Conservation (phyloP, 129 eudicot genomes). For the Saussurea involucrata region DNA sequence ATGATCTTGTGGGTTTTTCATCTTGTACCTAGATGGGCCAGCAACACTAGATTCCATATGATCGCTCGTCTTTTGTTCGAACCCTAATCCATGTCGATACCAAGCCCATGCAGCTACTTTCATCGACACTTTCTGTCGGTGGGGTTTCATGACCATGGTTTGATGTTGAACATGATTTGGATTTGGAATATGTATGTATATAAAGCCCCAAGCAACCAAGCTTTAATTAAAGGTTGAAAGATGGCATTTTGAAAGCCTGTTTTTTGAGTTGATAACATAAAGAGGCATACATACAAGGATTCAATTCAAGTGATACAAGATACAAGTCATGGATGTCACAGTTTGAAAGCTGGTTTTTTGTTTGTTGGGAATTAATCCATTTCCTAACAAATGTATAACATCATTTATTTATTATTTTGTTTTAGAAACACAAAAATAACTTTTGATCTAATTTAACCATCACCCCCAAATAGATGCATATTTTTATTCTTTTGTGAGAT, state of each 20-base stretch:
- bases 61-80: constrained; percentile 24
- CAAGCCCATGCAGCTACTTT: constrained; percentile 56
- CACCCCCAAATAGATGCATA: no score
- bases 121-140: constrained; percentile 12
- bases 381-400: no score
- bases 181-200: neutral
- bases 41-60: constrained; percentile 11
- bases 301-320: neutral
- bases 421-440: no score
- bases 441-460: no score
- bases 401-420: no score
- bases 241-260: neutral
- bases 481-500: no score
- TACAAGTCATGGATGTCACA: neutral
- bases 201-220: neutral
- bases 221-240: neutral
- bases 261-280: no score
- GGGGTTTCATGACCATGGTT: neutral
- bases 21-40: constrained; percentile 42
- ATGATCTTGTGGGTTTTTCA: neutral
- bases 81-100: constrained; percentile 42
- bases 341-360: neutral
- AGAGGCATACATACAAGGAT: no score
- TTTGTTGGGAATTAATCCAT: neutral
- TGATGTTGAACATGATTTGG: neutral